These are phyloP conservation scores for Panaeolus cyanescens DNA, from an alignment of 768 basidiomycete genomes.

Conservation along the genomic window DNA sequence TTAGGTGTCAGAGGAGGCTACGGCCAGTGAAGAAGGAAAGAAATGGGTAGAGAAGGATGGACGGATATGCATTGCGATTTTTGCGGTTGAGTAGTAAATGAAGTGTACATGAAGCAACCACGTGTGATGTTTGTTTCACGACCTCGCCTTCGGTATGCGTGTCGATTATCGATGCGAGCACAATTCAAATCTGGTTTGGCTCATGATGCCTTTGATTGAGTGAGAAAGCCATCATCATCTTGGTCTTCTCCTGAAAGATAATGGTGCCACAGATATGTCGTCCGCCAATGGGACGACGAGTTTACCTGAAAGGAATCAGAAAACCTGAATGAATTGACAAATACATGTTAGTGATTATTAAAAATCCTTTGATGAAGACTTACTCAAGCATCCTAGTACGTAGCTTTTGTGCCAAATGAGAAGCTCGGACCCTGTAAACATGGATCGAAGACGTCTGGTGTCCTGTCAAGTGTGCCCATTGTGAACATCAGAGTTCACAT, in stretches of 20 bases:
- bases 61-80: constrained; percentile 16
- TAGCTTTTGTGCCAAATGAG: not conserved
- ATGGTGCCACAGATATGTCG: not conserved
- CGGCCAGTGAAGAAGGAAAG: constrained; percentile 15
- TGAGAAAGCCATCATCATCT: not conserved
- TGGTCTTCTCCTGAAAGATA: not conserved
- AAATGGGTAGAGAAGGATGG: constrained; percentile 12
- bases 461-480: not conserved
- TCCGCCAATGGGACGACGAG: not conserved
- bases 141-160: constrained; percentile 2
- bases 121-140: constrained; percentile 24
- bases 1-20: not conserved
- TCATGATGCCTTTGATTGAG: constrained; percentile 1
- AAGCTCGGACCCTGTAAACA: not conserved
- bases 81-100: constrained; percentile 23
- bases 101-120: constrained; percentile 39
- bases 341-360: not conserved
- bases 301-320: not conserved
- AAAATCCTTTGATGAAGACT: not conserved
- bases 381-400: not conserved
- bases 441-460: not conserved
- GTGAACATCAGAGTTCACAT: not conserved
- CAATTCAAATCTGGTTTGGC: not conserved
- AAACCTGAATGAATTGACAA: not conserved
- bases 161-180: constrained; percentile 6